phyloP scores from a whole-genome alignment of 2,329 filamentous ascomycete genomes.

The Helotiales sp. region DNA sequence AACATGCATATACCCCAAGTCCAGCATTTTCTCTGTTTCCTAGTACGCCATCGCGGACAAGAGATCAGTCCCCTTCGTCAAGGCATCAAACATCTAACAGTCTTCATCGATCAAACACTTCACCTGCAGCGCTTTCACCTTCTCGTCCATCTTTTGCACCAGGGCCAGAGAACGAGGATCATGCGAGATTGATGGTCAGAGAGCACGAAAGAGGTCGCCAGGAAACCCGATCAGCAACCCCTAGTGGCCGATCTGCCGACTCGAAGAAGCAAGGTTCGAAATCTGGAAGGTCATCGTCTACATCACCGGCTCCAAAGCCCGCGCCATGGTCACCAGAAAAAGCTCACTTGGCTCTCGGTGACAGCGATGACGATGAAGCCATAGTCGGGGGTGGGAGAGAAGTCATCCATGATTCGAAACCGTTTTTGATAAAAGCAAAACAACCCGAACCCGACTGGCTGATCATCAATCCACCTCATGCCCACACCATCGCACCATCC shows the following conservation, averaged over 20 bases:
- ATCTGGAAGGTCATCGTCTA: background rate
- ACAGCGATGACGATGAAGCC: slow-evolving; percentile 9
- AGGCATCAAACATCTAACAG: slow-evolving; percentile 2
- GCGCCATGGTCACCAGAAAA: slow-evolving; percentile 24
- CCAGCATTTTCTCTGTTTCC: slow-evolving; percentile 45
- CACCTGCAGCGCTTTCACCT: slow-evolving; percentile 51
- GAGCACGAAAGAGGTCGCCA: background rate
- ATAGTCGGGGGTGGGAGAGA: slow-evolving; percentile 9
- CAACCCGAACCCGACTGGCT: slow-evolving; percentile 28
- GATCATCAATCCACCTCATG: slow-evolving; percentile 23
- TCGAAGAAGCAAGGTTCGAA: background rate
- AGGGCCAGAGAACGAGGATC: slow-evolving; percentile 20
- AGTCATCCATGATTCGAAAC: slow-evolving; percentile 15
- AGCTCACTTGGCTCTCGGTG: slow-evolving; percentile 24
- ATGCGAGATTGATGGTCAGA: slow-evolving; percentile 22
- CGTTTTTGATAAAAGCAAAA: slow-evolving; percentile 21
- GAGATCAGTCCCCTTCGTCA: slow-evolving; percentile 15
- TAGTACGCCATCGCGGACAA: slow-evolving; percentile 25
- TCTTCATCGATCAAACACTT: slow-evolving; percentile 53
- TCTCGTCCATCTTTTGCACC: slow-evolving; percentile 36
- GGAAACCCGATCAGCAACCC: background rate
- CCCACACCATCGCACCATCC: slow-evolving; percentile 14
- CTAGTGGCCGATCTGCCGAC: background rate
- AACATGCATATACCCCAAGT: slow-evolving; percentile 32
- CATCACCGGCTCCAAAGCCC: slow-evolving; percentile 2